Percentiles rank a stretch among this genome's conserved stretches.
These are phyloP conservation scores for Heterobasidion annosum DNA, from an alignment of 1,284 basidiomycete genomes.

Conservation along the genomic window DNA sequence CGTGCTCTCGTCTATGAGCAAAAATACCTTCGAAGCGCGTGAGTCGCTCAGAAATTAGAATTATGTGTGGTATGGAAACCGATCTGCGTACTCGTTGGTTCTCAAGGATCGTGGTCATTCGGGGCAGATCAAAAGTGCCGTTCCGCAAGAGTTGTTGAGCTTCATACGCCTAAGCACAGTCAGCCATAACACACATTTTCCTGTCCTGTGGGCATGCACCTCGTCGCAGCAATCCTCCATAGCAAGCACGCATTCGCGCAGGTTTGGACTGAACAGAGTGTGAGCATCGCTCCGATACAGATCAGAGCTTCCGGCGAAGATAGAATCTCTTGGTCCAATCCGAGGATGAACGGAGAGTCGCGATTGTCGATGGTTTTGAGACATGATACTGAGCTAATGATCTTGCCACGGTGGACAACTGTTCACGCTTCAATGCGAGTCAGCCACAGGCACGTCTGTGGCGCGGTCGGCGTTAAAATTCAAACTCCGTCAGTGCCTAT, in stretches of 20 bases:
- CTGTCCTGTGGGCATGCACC: conserved; percentile 17
- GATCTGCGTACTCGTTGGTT: conserved; percentile 44
- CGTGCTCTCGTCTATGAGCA: conserved; percentile 60
- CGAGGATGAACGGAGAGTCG: conserved; percentile 40
- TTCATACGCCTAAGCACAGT: conserved; percentile 41
- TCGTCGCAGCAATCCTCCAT: conserved; percentile 73
- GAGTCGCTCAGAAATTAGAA: not conserved
- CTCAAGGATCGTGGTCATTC: conserved; percentile 56
- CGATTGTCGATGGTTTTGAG: conserved; percentile 9
- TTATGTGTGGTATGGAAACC: not conserved
- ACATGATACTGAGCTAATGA: not conserved
- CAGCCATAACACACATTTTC: not conserved
- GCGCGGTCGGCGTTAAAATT: conserved; percentile 16
- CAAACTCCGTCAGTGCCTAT: conserved; percentile 12
- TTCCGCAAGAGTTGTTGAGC: conserved; percentile 59
- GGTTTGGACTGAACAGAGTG: conserved; percentile 55
- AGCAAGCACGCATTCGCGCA: conserved; percentile 62
- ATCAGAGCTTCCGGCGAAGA: conserved; percentile 55
- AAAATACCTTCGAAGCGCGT: conserved; percentile 42
- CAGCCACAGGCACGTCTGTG: conserved; percentile 18
- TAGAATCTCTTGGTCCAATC: conserved; percentile 51
- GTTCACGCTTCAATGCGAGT: not conserved
- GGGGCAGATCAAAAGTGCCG: conserved; percentile 59
- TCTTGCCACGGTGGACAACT: too few relatives aligned
- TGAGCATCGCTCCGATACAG: conserved; percentile 49